Evolutionary conservation across 192 early-diverging fungal species (phyloP).

Genomic region (Coemansia sp.): DNA sequence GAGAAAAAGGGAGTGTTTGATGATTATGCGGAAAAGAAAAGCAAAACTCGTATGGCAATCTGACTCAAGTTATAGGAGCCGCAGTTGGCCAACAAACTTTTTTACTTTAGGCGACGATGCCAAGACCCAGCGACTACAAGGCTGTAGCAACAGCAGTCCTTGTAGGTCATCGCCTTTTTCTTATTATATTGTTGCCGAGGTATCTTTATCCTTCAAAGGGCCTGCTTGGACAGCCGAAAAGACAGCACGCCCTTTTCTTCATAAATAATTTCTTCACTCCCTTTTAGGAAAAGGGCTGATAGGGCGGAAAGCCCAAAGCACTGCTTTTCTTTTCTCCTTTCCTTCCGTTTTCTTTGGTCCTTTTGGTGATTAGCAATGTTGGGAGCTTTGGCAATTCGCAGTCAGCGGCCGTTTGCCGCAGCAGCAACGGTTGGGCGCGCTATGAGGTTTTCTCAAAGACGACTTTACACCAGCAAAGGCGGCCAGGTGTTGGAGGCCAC

Average conservation of each 20-base stretch:
- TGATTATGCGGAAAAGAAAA: constrained; percentile 1
- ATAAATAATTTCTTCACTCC: too few relatives aligned
- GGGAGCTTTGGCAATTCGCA: background rate
- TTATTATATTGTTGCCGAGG: background rate
- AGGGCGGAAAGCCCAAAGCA: background rate
- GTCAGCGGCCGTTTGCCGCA: background rate
- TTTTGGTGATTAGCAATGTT: background rate
- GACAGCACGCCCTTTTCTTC: too few relatives aligned
- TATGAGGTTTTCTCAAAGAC: background rate
- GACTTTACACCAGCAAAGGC: constrained; percentile 9
- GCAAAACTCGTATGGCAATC: background rate
- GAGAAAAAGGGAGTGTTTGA: background rate
- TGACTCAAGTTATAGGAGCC: background rate
- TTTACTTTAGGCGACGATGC: background rate
- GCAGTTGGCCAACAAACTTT: background rate
- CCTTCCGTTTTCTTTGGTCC: background rate
- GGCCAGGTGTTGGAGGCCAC: constrained; percentile 52
- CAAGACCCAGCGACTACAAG: background rate
- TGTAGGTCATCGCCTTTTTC: background rate
- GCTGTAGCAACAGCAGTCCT: background rate
- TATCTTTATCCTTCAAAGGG: background rate
- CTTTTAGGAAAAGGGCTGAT: too few relatives aligned
- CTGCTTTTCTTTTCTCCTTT: background rate
- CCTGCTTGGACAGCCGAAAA: background rate
- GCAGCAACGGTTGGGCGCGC: background rate